Evolutionary conservation across 345 rosid genomes (phyloP).

Genomic region (Tarenaya hassleriana): DNA sequence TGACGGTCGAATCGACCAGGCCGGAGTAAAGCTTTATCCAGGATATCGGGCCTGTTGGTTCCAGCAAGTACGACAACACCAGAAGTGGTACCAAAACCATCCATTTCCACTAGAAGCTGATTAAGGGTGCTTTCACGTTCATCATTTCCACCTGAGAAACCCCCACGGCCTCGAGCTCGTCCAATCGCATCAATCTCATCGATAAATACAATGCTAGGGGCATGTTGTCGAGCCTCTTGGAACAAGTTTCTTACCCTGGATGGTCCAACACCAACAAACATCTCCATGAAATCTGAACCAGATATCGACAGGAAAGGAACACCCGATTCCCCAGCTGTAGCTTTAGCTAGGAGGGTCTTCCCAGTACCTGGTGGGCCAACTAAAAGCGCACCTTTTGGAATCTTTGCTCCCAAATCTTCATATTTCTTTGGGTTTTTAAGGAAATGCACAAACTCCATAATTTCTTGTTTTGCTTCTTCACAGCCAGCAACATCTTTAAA

Average conservation of each 20-base stretch:
- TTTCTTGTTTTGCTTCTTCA: constrained; percentile 96
- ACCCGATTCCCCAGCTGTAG: constrained; percentile 91
- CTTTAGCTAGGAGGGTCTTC: constrained; percentile 96
- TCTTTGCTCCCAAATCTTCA: constrained; percentile 90
- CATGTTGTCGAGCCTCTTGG: constrained; percentile 86
- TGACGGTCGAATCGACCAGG: constrained; percentile 94
- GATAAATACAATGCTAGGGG: constrained; percentile 88
- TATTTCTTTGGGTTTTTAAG: constrained; percentile 90
- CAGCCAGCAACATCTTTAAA: constrained; percentile 98
- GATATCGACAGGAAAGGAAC: constrained; percentile 91
- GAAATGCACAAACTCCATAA: constrained; percentile 96
- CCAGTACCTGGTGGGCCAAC: constrained; percentile 98
- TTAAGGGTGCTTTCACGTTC: constrained; percentile 96
- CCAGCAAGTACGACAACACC: constrained; percentile 98
- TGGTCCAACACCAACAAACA: constrained; percentile 99
- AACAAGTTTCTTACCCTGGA: constrained; percentile 92
- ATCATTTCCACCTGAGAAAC: constrained; percentile 73
- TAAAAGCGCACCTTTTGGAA: constrained; percentile 90
- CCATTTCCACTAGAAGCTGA: constrained; percentile 93
- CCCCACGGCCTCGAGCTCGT: constrained; percentile 92
- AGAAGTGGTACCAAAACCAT: constrained; percentile 90
- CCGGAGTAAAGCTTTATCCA: constrained; percentile 83
- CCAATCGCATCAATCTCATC: constrained; percentile 98
- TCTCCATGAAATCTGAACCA: constrained; percentile 97
- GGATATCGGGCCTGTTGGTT: constrained; percentile 90